Evolutionary conservation across 140 eudicot genomes (phyloP), one percentile per base, ranked within the genome.

Genomic region (Anethum foeniculum): DNA sequence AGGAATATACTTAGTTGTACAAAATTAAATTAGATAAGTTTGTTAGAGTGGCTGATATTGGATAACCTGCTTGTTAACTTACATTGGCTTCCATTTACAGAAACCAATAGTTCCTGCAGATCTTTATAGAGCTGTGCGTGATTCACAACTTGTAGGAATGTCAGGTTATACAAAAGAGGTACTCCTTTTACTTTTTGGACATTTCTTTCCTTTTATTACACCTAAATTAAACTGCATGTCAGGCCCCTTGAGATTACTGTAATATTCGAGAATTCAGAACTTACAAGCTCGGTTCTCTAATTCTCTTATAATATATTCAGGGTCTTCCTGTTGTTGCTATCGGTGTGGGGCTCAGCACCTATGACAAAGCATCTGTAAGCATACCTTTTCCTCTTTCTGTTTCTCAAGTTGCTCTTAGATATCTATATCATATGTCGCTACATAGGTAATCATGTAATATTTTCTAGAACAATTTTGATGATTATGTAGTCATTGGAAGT

Each of bases 341-440:
- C 80, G 99, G 99, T 3, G 98, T 91, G 47, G 99, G 99, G 83
- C 99, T 91, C 82, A 96, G 99, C 90, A 91, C 97, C 62, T 96
- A 82, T 73, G 99, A 96, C 87, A 90, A 96, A 90, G 98, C 98
- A 78, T 93, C 98, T 85, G 99, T 96, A 93, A 91, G 99, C 80
- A 81, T 51, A 83, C 16, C 25, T 82, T 23, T 28, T 67, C 18
- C 47, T 46, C 34, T 47, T 36, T 58, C 65, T 19, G 3, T 47
- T 62, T 82, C 74, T 46, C 71, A 46, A 10, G 39, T 74, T 48
- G 41, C 16, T 47, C 68, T 77, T 81, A 62, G 25, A 77, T 38
- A 76, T 30, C 11, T 47, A 73, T 54, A 38, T 56, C 67, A 77
- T 77, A 3, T 54, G 23, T 72, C 18, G 41, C 46, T 41, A 6